Evolutionary conservation across 164 flowering plant genomes (phyloP), one percentile per base, ranked within the genome.

Genomic region (Cinnamomum micranthum): DNA sequence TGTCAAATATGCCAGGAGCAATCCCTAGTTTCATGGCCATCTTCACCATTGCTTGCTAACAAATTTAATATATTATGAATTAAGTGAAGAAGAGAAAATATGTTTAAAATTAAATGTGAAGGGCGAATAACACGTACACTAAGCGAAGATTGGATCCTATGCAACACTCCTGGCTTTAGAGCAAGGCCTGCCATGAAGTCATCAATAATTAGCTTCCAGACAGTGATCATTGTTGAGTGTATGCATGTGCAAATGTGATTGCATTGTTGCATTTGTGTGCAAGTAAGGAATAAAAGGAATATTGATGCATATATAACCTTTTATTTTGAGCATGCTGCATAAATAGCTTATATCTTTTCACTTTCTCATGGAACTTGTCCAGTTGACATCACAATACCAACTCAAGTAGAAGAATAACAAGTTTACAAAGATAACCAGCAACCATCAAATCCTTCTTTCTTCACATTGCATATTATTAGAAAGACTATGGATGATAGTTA

Each of bases 111-210:
- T 13, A 35, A 50, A 63, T n/a, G 62, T 0, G n/a, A 63, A 0
- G 60, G 64, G 66, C 69, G 79, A 72, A 52, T 24, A 14, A 82
- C 9, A 70, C 86, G 35, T 88, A 93, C 99, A 27, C 82, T 71
- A 66, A 87, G 17, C 80, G 70, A 78, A 71, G 86, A 80, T 78
- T 95, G 98, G 77, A 88, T 63, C 65, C 83, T 85, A 75, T 87
- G 81, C 77, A 91, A 67, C 67, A 86, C 91, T 24, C 91, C 84
- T 72, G 98, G 99, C 85, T 95, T 95, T 80, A 92, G 66, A 78
- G 97, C 93, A 84, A 93, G 81, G 52, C 99, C 99, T 95, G 85
- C 68, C 73, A 85, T 25, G 69, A 19, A 75, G 68, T 55, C 35
- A 75, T 58, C 47, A 20, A 60, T 22, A 71, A 55, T 64, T 33